Base-by-base conservation (phyloP, 805 yeast genomes). In the Cyberlindnera subsufficiens region DNA sequence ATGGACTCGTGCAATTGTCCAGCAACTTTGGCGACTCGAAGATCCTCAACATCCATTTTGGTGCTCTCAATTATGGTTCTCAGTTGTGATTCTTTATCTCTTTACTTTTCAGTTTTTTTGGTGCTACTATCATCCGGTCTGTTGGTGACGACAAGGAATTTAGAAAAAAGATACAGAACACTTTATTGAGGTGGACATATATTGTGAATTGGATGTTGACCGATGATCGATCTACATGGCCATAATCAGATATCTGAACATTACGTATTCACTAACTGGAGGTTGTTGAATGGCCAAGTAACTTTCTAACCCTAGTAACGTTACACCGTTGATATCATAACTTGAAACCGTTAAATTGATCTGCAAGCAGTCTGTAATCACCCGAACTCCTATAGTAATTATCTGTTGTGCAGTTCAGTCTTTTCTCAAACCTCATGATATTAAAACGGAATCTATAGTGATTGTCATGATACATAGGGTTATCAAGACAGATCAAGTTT, bases 381-480 rank as follows among this genome's bases (percentile, higher is more conserved):
- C 50, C 52, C 11, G 18, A 8, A 9, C 9, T 33, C 7, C 22
- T n/a, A 42, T 39, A 47, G 42, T 50, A 47, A 39, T 50, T 45
- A 10, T 37, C 9, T 10, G 49, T 50, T n/a, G 47, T 20, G 30
- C 46, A 36, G 6, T 22, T 31, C 10, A 13, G 10, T 5, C 27
- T 22, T 38, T 50, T 50, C 25, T 35, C 36, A 32, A 37, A 47
- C 7, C 38, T 20, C 50, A 47, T 44, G 3, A 43, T 37, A 6
- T 30, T 19, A 8, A n/a, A 5, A 17, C 35, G 27, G 20, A 46
- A 51, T 17, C 29, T 32, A 38, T 47, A 35, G 38, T 43, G 49
- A 40, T 42, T 40, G 37, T 47, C 51, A 45, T 49, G 49, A 19
- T 45, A 46, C 5, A 49, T 36, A 9, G 56, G 58, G 37, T 53